These are phyloP conservation scores for Bolboschoenoplectus hybrid DNA, from an alignment of 202 grass and related monocot genomes.

Conservation along the genomic window DNA sequence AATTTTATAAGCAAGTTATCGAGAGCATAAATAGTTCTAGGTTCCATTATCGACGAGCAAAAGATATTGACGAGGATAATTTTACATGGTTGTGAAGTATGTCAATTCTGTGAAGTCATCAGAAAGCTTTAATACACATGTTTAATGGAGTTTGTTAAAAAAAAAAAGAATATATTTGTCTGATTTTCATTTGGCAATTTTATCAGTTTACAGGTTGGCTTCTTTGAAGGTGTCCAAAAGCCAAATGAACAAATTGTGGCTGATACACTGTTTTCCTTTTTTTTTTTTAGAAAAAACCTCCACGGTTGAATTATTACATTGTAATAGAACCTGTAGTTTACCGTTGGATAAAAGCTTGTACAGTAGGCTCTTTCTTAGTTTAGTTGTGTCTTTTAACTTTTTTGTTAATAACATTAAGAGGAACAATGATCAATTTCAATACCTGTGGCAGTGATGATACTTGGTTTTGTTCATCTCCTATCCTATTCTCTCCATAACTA, in stretches of 20 bases:
- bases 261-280: neutral
- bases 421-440: neutral
- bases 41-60: neutral
- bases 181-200: neutral
- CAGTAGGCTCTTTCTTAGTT: neutral
- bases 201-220: constrained; percentile 10
- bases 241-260: neutral
- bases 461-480: neutral
- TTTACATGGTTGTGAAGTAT: neutral
- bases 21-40: constrained; percentile 46
- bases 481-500: no score
- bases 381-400: neutral
- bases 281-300: neutral
- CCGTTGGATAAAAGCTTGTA: neutral
- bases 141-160: constrained; percentile 17
- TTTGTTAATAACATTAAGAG: neutral
- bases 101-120: constrained; percentile 8
- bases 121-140: constrained; percentile 11
- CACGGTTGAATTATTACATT: neutral
- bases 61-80: neutral
- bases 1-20: constrained; percentile 67
- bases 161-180: no score
- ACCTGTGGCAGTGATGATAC: neutral
- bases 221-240: constrained; percentile 15
- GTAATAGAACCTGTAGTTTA: neutral